Evolutionary conservation across 805 yeast genomes (phyloP), one percentile per base, ranked within the genome.

Genomic region (Myxozyma nipponensis): DNA sequence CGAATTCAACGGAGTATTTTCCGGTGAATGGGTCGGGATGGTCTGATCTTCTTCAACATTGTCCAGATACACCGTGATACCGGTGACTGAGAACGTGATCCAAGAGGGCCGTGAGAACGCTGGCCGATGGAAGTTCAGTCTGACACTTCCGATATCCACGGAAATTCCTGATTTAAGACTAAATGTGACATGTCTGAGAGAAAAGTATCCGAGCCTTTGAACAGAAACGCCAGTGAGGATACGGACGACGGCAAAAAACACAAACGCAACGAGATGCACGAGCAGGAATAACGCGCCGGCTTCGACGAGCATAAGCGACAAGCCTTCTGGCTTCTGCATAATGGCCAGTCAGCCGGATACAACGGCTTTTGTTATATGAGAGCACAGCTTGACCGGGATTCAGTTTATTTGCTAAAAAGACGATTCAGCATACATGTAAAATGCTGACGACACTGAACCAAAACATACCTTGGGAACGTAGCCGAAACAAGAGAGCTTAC

Each of bases 81-180:
- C 66, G 19, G 62, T 50, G 37, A 70, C 56, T 19, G 63, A 46
- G 30, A 71, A 49, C 30, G 67, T 63, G 39, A 70, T 41, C 66
- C 71, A 68, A 1, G 73, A 72, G 3, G 75, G 75, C 10, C 69
- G 52, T 4, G 73, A 69, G 26, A 70, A 68, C 3, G 71, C 67
- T 3, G 75, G 73, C 3, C 73, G 60, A 46, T 70, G 74, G 13
- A 72, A 58, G 15, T 61, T 42, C 4, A 72, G 46, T 13, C 72
- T 71, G 4, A 69, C 46, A 42, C 61, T 57, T 28, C 70, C 66
- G 34, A 72, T 65, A 15, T 62, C 62, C 39, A 71, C 53, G 26
- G 62, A 64, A 18, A 69, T 44, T 24, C 74, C 74, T 4, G 66
- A 60, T 35, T 54, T 56, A 4, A 70, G 68, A 5, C 66, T 55